Conservation (phyloP, 306 rosid genomes). For the Hippophae tibetana region DNA sequence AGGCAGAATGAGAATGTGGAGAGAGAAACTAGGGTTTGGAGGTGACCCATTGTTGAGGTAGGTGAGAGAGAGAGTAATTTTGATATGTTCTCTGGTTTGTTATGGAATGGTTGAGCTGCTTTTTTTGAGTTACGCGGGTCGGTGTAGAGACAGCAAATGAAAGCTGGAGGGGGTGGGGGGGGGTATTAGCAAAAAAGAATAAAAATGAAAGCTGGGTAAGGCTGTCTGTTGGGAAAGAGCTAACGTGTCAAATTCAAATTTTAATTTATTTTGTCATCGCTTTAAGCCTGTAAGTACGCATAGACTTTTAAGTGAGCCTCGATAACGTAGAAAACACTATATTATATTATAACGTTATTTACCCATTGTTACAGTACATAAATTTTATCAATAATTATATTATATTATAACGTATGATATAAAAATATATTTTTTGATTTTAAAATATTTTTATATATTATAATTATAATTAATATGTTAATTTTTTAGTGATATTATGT, state of each 20-base stretch:
- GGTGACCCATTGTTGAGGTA: slow-evolving; percentile 34
- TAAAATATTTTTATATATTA: too few relatives aligned
- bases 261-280: background rate
- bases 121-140: background rate
- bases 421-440: too few relatives aligned
- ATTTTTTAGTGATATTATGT: too few relatives aligned
- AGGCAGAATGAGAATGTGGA: background rate
- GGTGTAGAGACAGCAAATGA: background rate
- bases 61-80: slow-evolving; percentile 5
- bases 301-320: too few relatives aligned
- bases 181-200: background rate
- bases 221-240: background rate
- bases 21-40: slow-evolving; percentile 32
- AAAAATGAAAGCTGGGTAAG: background rate
- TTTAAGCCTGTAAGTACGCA: background rate
- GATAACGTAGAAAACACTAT: too few relatives aligned
- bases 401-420: too few relatives aligned
- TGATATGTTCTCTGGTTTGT: background rate
- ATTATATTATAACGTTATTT: too few relatives aligned
- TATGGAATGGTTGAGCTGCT: background rate
- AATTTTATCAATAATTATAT: too few relatives aligned
- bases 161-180: background rate
- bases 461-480: too few relatives aligned
- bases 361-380: too few relatives aligned
- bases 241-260: background rate